phyloP scores from a whole-genome alignment of 225 moss, liverwort and hornwort species.

The Polytrichum formosum region DNA sequence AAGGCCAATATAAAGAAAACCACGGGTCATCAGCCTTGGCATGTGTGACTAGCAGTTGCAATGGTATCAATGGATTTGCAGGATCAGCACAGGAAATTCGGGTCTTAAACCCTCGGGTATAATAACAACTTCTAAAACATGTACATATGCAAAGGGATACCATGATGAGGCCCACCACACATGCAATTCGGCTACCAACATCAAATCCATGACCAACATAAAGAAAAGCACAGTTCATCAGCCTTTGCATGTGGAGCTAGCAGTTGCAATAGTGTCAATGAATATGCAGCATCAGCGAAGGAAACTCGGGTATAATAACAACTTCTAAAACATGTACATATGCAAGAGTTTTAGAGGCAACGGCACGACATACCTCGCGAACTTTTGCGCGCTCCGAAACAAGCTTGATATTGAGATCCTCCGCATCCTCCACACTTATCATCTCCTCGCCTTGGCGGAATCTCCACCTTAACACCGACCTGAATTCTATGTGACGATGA shows the following conservation, averaged over 20 bases:
- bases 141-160: too few species aligned
- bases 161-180: not conserved
- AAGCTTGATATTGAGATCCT: constrained; percentile 76
- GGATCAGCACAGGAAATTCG: too few species aligned
- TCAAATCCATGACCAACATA: too few species aligned
- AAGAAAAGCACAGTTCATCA: too few species aligned
- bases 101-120: not conserved
- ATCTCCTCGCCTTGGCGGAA: constrained; percentile 20
- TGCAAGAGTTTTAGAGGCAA: not conserved
- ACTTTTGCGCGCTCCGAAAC: constrained; percentile 77
- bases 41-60: too few species aligned
- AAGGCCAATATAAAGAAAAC: too few species aligned
- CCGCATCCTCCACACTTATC: constrained; percentile 71
- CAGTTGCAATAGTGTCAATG: too few species aligned
- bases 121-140: not conserved
- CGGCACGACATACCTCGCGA: constrained; percentile 61
- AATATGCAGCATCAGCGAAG: too few species aligned
- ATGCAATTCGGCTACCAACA: too few species aligned
- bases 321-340: not conserved
- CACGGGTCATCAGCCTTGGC: too few species aligned
- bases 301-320: not conserved
- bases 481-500: not conserved
- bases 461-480: constrained; percentile 5
- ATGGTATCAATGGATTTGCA: too few species aligned
- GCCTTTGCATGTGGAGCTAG: too few species aligned